These are phyloP conservation scores for Colletotrichum horii DNA, from an alignment of 2,329 filamentous ascomycete genomes.

Conservation along the genomic window DNA sequence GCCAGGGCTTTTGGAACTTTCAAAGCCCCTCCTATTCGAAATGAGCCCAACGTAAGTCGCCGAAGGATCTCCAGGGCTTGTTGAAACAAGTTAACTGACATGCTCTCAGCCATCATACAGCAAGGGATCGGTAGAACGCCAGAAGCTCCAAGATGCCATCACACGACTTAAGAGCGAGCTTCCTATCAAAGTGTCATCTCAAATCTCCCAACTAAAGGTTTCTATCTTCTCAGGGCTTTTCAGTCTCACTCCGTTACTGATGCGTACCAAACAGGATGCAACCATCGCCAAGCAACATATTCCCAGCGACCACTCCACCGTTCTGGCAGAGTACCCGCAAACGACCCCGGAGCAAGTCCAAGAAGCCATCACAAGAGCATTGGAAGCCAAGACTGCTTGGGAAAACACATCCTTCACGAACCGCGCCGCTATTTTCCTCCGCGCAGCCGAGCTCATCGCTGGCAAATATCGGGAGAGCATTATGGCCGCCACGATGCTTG, in stretches of 20 bases:
- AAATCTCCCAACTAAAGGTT: neutral
- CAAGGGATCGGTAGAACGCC: neutral
- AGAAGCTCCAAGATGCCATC: neutral
- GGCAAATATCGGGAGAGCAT: constrained; percentile 95
- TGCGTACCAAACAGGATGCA: neutral
- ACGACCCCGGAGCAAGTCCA: constrained; percentile 79
- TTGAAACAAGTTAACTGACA: constrained; percentile 39
- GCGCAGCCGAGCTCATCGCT: constrained; percentile 88
- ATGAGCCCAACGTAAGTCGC: constrained; percentile 89
- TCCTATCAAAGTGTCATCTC: neutral
- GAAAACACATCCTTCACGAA: constrained; percentile 87
- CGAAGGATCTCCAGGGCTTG: neutral
- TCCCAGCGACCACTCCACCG: constrained; percentile 77
- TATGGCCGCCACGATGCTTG: constrained; percentile 94
- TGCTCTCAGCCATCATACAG: neutral
- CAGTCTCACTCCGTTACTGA: neutral
- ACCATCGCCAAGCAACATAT: neutral
- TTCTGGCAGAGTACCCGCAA: constrained; percentile 83
- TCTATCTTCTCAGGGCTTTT: accelerated
- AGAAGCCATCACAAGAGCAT: constrained; percentile 80
- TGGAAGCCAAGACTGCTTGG: constrained; percentile 85
- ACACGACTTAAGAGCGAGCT: neutral
- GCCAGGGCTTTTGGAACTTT: constrained; percentile 70
- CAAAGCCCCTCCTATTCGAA: constrained; percentile 83
- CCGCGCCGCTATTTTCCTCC: constrained; percentile 90